Base-by-base conservation (phyloP, 2,329 filamentous ascomycete genomes). In the Sphaerulina vaccinii region DNA sequence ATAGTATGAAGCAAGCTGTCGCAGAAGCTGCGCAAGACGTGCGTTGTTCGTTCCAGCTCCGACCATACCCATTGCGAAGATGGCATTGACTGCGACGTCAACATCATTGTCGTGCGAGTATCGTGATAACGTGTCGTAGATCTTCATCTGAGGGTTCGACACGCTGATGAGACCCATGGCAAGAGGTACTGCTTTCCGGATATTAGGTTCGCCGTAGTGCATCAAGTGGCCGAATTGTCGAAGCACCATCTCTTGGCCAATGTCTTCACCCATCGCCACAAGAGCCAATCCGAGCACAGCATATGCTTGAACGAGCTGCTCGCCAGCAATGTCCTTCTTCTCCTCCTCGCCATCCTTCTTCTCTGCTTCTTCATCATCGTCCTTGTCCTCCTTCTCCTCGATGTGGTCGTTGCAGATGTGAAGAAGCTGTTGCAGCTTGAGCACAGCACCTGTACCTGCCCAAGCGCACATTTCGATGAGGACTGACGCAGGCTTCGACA, bases 31-130 rank as follows among this genome's bases (percentile, higher is more conserved):
- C 46, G 93, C 95, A 62, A 99, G 77, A 73, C 93, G 87, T 42
- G 93, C 95, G 68, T 99, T 99, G 80, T 99, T 99, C 49, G 93
- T 99, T 64, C 93, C 93, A 2, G 93, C 93, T 65, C 93, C 93
- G 32, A 96, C 80, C 53, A 99, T 85, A 73, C 93, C 93, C 93
- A 99, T 99, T 62, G 93, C 91, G 67, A 99, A 99, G 68, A 99
- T 99, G 65, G 93, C 90, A 68, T 97, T 99, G 72, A 99, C 88
- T 33, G 93, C 93, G 40, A 99, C 93, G 66, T 99, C 93, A 57
- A 92, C 95, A 74, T 99, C 93, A 62, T 93, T 99, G 76, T 99
- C 93, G 80, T 99, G 93, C 59, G 88, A 95, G 80, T 99, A 99
- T 67, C 93, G 82, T 45, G 93, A 99, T 9, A 99, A 79, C 0